phyloP scores from a whole-genome alignment of 176 grass and related monocot genomes.

The Rhynchospora pubera region DNA sequence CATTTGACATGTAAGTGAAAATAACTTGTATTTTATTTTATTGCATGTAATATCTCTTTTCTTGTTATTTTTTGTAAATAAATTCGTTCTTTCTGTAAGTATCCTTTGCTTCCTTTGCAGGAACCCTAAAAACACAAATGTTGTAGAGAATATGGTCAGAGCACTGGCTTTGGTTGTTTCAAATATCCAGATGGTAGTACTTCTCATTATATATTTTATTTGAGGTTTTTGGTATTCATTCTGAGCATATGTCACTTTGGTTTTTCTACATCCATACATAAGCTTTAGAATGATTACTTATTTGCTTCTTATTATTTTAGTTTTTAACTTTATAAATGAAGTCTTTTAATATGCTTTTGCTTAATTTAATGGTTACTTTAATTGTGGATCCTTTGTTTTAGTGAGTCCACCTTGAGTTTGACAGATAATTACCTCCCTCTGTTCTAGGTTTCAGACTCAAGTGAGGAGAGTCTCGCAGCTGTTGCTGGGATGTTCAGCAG shows the following conservation, averaged over 20 bases:
- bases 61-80: constrained; percentile 1
- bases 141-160: constrained; percentile 95
- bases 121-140: constrained; percentile 92
- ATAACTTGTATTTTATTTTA: constrained; percentile 4
- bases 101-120: constrained; percentile 37
- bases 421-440: constrained; percentile 20
- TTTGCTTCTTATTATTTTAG: not conserved
- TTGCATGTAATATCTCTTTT: constrained; percentile 15
- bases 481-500: constrained; percentile 99
- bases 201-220: constrained; percentile 19
- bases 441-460: constrained; percentile 82
- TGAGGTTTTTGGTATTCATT: not conserved
- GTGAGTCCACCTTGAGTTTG: not conserved
- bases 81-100: constrained; percentile 10
- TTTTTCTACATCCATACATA: not conserved
- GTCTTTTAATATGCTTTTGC: not conserved
- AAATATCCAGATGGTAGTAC: constrained; percentile 71
- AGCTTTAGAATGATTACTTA: not conserved
- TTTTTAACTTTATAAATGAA: not conserved
- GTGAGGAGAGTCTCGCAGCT: constrained; percentile 88
- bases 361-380: not conserved
- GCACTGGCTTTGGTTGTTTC: constrained; percentile 88
- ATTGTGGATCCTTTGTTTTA: constrained; percentile 1
- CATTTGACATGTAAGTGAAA: constrained; percentile 87
- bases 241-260: not conserved